phyloP scores from a whole-genome alignment of 2,329 filamentous ascomycete genomes.

The Phaeosphaeriaceae sp. region DNA sequence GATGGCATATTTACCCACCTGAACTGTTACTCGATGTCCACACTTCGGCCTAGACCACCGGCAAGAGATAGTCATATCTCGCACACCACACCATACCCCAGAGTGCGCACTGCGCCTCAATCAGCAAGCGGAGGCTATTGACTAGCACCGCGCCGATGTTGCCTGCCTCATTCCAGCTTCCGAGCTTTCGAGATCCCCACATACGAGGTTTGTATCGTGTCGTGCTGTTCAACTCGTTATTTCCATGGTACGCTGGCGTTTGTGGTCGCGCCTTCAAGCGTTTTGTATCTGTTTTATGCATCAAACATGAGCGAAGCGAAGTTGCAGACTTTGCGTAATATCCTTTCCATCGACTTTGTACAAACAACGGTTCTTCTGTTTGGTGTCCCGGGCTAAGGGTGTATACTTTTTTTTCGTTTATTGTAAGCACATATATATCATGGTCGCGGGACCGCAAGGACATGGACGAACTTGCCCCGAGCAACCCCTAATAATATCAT shows the following conservation, averaged over 20 bases:
- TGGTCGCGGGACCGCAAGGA: neutral
- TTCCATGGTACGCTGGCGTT: no score
- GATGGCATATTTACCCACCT: slow-evolving; percentile 5
- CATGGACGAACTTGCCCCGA: neutral
- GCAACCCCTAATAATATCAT: neutral
- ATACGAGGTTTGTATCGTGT: neutral
- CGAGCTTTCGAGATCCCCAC: neutral
- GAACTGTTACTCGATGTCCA: no score
- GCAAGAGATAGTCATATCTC: neutral
- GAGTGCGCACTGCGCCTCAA: neutral
- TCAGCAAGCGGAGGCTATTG: neutral
- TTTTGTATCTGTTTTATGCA: neutral
- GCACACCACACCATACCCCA: neutral
- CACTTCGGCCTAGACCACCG: neutral
- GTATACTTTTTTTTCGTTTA: neutral
- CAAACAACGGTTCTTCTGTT: neutral
- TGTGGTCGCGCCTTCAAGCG: neutral
- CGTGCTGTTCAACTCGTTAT: neutral
- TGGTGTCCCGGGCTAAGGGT: neutral
- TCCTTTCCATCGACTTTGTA: neutral
- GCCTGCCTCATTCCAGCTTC: neutral
- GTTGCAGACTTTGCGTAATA: neutral
- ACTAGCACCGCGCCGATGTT: neutral
- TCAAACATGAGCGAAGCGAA: neutral
- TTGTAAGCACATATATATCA: slow-evolving; percentile 1